These are phyloP conservation scores for Wickerhamiella alocasiicola DNA, from an alignment of 805 yeast genomes.

Conservation along the genomic window DNA sequence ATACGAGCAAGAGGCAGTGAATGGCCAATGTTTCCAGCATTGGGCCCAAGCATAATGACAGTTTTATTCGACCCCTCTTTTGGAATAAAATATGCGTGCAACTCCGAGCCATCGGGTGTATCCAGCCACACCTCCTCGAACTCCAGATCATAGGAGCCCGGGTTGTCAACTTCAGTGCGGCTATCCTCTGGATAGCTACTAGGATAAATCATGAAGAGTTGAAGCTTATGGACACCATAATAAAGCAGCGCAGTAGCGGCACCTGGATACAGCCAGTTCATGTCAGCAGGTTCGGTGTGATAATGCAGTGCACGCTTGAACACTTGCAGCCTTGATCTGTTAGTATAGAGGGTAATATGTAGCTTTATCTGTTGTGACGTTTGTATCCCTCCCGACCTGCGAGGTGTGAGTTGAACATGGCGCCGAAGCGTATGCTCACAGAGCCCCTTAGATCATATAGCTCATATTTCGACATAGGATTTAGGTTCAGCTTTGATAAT, in stretches of 20 bases:
- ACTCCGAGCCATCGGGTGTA: slow-evolving; percentile 57
- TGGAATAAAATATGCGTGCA: slow-evolving; percentile 50
- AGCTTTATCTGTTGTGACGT: too few relatives aligned
- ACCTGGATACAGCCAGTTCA: slow-evolving; percentile 9
- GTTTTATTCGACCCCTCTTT: slow-evolving; percentile 40
- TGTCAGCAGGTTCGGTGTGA: slow-evolving; percentile 3
- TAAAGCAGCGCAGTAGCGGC: slow-evolving; percentile 4
- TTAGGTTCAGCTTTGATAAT: too few relatives aligned
- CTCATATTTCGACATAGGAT: too few relatives aligned
- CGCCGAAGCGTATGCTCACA: too few relatives aligned
- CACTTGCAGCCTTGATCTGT: too few relatives aligned
- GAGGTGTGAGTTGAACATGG: too few relatives aligned
- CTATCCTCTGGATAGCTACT: slow-evolving; percentile 62
- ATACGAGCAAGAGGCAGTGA: slow-evolving; percentile 67
- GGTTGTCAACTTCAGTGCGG: slow-evolving; percentile 58
- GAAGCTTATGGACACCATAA: slow-evolving; percentile 27
- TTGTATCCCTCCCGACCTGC: too few relatives aligned
- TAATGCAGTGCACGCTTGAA: background rate
- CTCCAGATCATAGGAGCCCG: slow-evolving; percentile 53
- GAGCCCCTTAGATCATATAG: too few relatives aligned
- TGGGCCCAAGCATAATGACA: slow-evolving; percentile 69
- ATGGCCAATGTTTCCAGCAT: slow-evolving; percentile 94
- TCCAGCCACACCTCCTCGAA: slow-evolving; percentile 47
- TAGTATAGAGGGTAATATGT: too few relatives aligned
- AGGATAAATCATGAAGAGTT: slow-evolving; percentile 67